Conservation (phyloP, 805 yeast species). For the Millerozyma acaciae region DNA sequence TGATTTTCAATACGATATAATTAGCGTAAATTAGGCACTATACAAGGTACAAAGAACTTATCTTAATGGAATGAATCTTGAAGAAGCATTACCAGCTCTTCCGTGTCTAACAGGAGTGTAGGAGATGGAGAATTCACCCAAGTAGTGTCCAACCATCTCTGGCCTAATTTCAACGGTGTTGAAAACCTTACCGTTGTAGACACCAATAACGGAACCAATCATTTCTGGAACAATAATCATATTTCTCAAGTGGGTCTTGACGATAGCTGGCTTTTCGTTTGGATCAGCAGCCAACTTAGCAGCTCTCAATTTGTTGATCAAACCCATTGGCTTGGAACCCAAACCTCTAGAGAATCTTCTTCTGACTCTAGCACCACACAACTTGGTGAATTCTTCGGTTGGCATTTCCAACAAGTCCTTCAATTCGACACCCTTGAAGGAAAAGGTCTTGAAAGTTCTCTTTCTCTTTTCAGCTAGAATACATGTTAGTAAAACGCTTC, state of each 20-base stretch:
- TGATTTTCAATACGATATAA: slow-evolving; percentile 1
- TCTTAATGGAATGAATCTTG: slow-evolving; percentile 70
- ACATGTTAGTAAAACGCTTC: slow-evolving; percentile 15
- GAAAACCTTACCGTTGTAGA: slow-evolving; percentile 99
- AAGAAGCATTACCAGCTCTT: slow-evolving; percentile 86
- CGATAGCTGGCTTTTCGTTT: slow-evolving; percentile 95
- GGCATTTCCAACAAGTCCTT: slow-evolving; percentile 88
- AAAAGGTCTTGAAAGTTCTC: slow-evolving; percentile 93
- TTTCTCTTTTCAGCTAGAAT: slow-evolving; percentile 68
- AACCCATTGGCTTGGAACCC: slow-evolving; percentile 90
- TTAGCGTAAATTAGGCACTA: slow-evolving; percentile 1
- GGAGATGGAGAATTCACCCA: slow-evolving; percentile 99
- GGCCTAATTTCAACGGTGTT: slow-evolving; percentile 98
- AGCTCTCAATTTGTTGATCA: slow-evolving; percentile 96
- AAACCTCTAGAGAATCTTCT: slow-evolving; percentile 99
- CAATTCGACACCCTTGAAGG: slow-evolving; percentile 98
- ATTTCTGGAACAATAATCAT: slow-evolving; percentile 98
- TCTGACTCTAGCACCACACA: slow-evolving; percentile 98
- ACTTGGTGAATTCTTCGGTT: slow-evolving; percentile 94
- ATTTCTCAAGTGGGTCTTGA: slow-evolving; percentile 99
- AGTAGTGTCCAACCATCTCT: slow-evolving; percentile 99
- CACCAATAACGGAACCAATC: slow-evolving; percentile 98
- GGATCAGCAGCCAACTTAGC: slow-evolving; percentile 87
- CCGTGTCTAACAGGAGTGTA: slow-evolving; percentile 99
- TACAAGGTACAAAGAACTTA: slow-evolving; percentile 18